These are phyloP conservation scores for Flaveria linearis DNA, from an alignment of 129 eudicot genomes.

Conservation along the genomic window DNA sequence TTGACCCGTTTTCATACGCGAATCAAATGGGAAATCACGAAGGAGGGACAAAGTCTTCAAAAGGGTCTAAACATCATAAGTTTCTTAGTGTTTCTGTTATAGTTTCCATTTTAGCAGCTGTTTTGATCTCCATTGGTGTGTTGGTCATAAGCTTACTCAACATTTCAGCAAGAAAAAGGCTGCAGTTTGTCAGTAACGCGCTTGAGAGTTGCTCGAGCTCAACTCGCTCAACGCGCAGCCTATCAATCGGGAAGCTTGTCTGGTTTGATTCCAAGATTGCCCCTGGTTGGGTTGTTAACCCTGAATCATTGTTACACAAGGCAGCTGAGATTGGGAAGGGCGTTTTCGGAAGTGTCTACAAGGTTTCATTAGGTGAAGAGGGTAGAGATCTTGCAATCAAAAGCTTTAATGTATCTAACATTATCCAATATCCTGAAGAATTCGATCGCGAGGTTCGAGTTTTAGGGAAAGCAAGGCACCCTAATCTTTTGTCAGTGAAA, in stretches of 20 bases:
- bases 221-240: slow-evolving; percentile 45
- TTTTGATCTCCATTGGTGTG: slow-evolving; percentile 64
- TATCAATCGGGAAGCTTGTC: slow-evolving; percentile 74
- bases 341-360: slow-evolving; percentile 74
- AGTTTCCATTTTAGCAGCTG: slow-evolving; percentile 79
- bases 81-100: slow-evolving; percentile 87
- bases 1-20: slow-evolving; percentile 67
- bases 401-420: slow-evolving; percentile 64
- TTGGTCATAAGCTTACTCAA: slow-evolving; percentile 69
- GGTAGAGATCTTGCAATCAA: slow-evolving; percentile 68
- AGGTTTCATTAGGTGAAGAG: slow-evolving; percentile 65
- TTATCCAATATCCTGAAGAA: slow-evolving; percentile 69
- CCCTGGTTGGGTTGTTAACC: slow-evolving; percentile 54
- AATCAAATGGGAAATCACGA: slow-evolving; percentile 45
- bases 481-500: slow-evolving; percentile 66
- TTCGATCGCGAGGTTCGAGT: slow-evolving; percentile 77
- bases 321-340: slow-evolving; percentile 91
- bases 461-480: slow-evolving; percentile 79
- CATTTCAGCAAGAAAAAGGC: slow-evolving; percentile 71
- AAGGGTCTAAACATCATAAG: slow-evolving; percentile 41
- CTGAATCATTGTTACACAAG: slow-evolving; percentile 64
- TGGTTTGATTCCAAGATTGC: slow-evolving; percentile 66
- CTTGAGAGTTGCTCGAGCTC: slow-evolving; percentile 90
- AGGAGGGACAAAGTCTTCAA: slow-evolving; percentile 19
- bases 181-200: slow-evolving; percentile 66